phyloP scores from a whole-genome alignment of 495 filamentous ascomycete genomes.

The Neurospora sp. region DNA sequence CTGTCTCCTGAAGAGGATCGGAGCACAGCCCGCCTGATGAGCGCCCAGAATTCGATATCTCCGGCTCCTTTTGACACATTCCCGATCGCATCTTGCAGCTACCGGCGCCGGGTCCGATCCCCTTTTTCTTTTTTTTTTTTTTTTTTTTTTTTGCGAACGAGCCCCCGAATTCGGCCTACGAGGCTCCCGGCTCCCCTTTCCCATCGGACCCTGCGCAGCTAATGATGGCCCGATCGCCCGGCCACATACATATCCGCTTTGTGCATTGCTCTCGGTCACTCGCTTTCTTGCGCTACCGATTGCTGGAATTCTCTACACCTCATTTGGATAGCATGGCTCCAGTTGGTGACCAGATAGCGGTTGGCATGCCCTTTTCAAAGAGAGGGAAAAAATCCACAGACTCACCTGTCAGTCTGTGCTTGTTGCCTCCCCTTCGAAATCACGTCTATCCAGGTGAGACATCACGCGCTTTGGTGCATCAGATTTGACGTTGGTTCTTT shows the following conservation, averaged over 20 bases:
- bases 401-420: background rate
- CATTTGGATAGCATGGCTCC: background rate
- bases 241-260: background rate
- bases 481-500: background rate
- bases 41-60: background rate
- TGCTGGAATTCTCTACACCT: background rate
- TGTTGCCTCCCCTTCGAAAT: background rate
- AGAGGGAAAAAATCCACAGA: background rate
- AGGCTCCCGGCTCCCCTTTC: background rate
- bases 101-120: background rate
- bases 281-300: background rate
- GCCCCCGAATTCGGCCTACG: background rate
- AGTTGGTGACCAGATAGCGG: background rate
- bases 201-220: background rate
- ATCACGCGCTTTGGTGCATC: background rate
- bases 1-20: background rate
- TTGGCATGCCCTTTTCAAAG: background rate
- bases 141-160: background rate
- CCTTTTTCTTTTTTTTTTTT: background rate
- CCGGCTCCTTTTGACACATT: background rate
- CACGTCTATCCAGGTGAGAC: background rate
- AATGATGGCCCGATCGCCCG: background rate
- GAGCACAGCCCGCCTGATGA: background rate
- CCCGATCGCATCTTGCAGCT: background rate
- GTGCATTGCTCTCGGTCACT: background rate